Conservation (phyloP, 345 rosid genomes). For the Barbarea vulgaris region DNA sequence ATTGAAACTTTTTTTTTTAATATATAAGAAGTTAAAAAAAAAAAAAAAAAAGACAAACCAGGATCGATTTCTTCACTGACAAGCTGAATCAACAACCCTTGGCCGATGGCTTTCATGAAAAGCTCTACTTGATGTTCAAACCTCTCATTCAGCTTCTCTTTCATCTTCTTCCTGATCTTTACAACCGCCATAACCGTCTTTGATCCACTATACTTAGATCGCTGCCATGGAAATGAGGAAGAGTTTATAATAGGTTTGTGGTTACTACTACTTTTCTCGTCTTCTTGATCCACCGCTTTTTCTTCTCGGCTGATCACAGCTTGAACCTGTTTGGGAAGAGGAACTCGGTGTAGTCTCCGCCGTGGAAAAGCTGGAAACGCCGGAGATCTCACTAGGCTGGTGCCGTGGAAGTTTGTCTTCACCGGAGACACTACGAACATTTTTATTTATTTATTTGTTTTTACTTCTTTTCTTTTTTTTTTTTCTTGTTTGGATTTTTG, state of each 20-base stretch:
- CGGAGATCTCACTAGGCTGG: constrained; percentile 41
- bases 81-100: constrained; percentile 78
- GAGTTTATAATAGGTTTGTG: constrained; percentile 2
- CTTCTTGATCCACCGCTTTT: constrained; percentile 52
- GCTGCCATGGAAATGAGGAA: constrained; percentile 31
- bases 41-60: constrained; percentile 47
- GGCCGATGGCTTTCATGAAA: constrained; percentile 74
- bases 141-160: constrained; percentile 70
- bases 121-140: constrained; percentile 71
- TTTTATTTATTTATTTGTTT: background rate
- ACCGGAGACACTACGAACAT: constrained; percentile 51
- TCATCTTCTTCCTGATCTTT: constrained; percentile 76
- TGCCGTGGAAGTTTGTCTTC: constrained; percentile 49
- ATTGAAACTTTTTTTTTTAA: no score
- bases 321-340: constrained; percentile 36
- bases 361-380: constrained; percentile 23
- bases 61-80: constrained; percentile 82
- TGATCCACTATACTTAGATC: constrained; percentile 42
- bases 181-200: constrained; percentile 60
- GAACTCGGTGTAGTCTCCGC: constrained; percentile 8
- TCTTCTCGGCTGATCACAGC: constrained; percentile 72
- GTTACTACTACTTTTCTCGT: constrained; percentile 19
- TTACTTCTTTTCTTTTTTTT: no score
- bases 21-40: background rate
- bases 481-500: background rate